phyloP scores from a whole-genome alignment of 345 rosid species.

The Pugionium cornutum region DNA sequence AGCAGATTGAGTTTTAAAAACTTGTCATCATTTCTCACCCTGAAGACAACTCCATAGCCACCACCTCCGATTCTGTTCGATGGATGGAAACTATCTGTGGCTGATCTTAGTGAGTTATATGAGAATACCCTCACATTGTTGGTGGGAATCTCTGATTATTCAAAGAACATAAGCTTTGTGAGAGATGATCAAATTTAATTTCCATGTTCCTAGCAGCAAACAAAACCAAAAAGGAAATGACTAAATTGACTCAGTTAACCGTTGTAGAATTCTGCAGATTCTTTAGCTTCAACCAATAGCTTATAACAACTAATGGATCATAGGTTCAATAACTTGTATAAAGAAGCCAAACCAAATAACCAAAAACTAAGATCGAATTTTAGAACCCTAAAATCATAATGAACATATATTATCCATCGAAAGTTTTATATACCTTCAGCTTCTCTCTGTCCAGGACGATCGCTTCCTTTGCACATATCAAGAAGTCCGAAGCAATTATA shows the following conservation, averaged over 20 bases:
- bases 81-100: conserved; percentile 66
- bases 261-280: conserved; percentile 3
- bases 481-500: conserved; percentile 53
- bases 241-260: conserved; percentile 19
- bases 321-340: neutral
- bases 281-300: neutral
- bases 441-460: conserved; percentile 35
- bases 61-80: conserved; percentile 73
- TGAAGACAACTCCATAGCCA: conserved; percentile 88
- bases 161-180: conserved; percentile 23
- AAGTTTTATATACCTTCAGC: conserved; percentile 51
- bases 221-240: neutral
- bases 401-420: conserved; percentile 3
- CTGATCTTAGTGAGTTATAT: conserved; percentile 75
- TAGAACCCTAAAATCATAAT: neutral
- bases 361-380: neutral
- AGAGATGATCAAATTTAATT: conserved; percentile 25
- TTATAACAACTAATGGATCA: neutral
- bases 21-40: conserved; percentile 47
- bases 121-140: conserved; percentile 69
- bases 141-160: conserved; percentile 56
- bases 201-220: neutral
- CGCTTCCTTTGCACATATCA: conserved; percentile 43
- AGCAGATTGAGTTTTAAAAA: neutral
- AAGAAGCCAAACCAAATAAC: conserved; percentile 7